A percentile compares a stretch with the other conserved stretches of the same genome.
These are phyloP conservation scores for Fonsecaea pedrosoi DNA, from an alignment of 2,329 filamentous ascomycete species.

Conservation along the genomic window DNA sequence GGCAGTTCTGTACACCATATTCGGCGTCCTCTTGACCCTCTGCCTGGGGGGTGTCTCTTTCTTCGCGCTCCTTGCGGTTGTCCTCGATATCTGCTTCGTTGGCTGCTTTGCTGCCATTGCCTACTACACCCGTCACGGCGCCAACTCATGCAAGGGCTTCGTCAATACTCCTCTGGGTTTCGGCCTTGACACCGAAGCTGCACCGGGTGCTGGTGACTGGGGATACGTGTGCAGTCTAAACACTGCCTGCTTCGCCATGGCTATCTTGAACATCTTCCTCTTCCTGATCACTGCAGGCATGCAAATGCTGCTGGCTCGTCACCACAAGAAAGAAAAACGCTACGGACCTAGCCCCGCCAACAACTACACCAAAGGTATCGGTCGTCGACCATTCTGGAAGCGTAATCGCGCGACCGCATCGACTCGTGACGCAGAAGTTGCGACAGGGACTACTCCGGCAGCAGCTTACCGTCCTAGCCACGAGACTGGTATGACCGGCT, in stretches of 20 bases:
- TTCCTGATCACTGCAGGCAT: slow-evolving; percentile 75
- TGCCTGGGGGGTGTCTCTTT: slow-evolving; percentile 77
- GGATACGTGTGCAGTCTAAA: slow-evolving; percentile 73
- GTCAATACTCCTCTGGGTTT: slow-evolving; percentile 73
- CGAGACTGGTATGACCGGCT: slow-evolving; percentile 59
- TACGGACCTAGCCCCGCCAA: slow-evolving; percentile 71
- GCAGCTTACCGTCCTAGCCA: slow-evolving; percentile 49
- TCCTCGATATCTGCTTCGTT: slow-evolving; percentile 78
- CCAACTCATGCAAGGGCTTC: slow-evolving; percentile 67
- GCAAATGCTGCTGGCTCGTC: slow-evolving; percentile 71
- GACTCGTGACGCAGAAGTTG: slow-evolving; percentile 54
- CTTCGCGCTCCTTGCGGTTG: slow-evolving; percentile 73
- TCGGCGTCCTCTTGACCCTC: slow-evolving; percentile 77
- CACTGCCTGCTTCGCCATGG: slow-evolving; percentile 76
- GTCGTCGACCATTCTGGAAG: slow-evolving; percentile 55
- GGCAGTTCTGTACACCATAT: slow-evolving; percentile 74
- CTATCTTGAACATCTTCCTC: slow-evolving; percentile 81
- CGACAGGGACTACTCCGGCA: slow-evolving; percentile 43
- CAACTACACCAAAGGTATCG: slow-evolving; percentile 70
- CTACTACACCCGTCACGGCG: slow-evolving; percentile 72
- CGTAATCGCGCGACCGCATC: slow-evolving; percentile 47
- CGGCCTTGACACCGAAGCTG: slow-evolving; percentile 61
- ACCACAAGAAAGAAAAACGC: slow-evolving; percentile 76
- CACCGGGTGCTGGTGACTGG: slow-evolving; percentile 57
- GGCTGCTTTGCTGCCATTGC: slow-evolving; percentile 84